Evolutionary conservation across 169 alveolate genomes (phyloP).

Genomic region (Plasmodium cynomolgi): DNA sequence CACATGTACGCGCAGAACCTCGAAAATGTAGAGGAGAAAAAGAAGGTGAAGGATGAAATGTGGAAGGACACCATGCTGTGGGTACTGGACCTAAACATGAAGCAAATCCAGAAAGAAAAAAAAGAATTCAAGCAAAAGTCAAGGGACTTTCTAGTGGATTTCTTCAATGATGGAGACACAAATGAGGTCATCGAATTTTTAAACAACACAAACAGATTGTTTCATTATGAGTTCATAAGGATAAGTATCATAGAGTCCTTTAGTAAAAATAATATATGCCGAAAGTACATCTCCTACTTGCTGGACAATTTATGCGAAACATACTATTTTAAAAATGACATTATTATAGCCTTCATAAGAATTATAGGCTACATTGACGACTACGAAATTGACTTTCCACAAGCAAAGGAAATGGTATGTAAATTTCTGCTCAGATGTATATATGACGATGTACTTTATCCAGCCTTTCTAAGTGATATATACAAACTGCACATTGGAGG

Average conservation of each 20-base stretch:
- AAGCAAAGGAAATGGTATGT: slow-evolving; percentile 68
- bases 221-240: slow-evolving; percentile 71
- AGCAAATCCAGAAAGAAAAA: slow-evolving; percentile 58
- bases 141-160: slow-evolving; percentile 66
- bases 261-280: slow-evolving; percentile 69
- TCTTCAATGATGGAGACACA: slow-evolving; percentile 70
- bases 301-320: slow-evolving; percentile 59
- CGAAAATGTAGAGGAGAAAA: slow-evolving; percentile 41
- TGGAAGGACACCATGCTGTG: slow-evolving; percentile 66
- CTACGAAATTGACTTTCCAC: slow-evolving; percentile 73
- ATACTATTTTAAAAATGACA: slow-evolving; percentile 40
- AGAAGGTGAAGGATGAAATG: slow-evolving; percentile 52
- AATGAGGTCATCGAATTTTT: slow-evolving; percentile 73
- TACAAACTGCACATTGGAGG: slow-evolving; percentile 71
- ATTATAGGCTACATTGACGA: slow-evolving; percentile 73
- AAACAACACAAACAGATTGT: slow-evolving; percentile 40
- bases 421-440: slow-evolving; percentile 69
- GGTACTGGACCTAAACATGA: slow-evolving; percentile 62
- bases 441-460: slow-evolving; percentile 62
- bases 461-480: slow-evolving; percentile 72
- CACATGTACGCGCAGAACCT: slow-evolving; percentile 36
- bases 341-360: slow-evolving; percentile 65
- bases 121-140: slow-evolving; percentile 61
- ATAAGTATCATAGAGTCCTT: slow-evolving; percentile 71
- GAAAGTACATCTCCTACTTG: slow-evolving; percentile 52